Evolutionary conservation across 495 filamentous ascomycete genomes (phyloP).

Genomic region (Penicillium cinerascens): DNA sequence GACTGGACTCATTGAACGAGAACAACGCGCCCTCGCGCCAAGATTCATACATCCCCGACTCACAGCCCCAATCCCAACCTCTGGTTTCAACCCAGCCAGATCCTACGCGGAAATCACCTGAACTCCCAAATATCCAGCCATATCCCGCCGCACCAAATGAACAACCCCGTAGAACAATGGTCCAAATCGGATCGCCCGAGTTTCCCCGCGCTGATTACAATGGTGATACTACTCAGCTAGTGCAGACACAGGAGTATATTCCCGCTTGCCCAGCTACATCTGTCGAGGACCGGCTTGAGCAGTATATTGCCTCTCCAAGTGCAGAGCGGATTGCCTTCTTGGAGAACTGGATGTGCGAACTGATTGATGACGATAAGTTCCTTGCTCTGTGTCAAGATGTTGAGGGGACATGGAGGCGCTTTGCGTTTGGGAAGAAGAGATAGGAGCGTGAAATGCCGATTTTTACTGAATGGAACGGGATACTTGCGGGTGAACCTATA

Average conservation of each 20-base stretch:
- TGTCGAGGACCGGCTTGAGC: conserved; percentile 28
- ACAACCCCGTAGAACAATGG: neutral
- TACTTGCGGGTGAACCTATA: neutral
- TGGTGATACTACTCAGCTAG: neutral
- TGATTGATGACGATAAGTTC: conserved; percentile 45
- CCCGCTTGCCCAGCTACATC: neutral
- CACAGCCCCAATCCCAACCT: conserved; percentile 1
- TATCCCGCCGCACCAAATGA: neutral
- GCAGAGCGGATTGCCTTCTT: conserved; percentile 33
- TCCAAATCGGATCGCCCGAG: neutral
- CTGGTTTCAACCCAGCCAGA: conserved; percentile 6
- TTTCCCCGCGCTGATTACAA: neutral
- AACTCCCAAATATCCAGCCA: conserved; percentile 1
- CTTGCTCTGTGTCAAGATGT: conserved; percentile 41
- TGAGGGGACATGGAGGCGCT: conserved; percentile 42
- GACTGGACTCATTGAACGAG: neutral
- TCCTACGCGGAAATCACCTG: neutral
- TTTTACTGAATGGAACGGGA: neutral
- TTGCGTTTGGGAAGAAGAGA: conserved; percentile 34
- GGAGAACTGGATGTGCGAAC: conserved; percentile 43
- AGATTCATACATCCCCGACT: conserved; percentile 8
- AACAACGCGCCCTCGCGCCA: neutral
- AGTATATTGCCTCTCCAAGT: conserved; percentile 31
- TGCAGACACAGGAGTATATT: conserved; percentile 1
- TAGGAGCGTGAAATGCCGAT: neutral